These are phyloP conservation scores for Paraglomus brasilianum DNA, from an alignment of 192 early-diverging fungal species.

Conservation along the genomic window DNA sequence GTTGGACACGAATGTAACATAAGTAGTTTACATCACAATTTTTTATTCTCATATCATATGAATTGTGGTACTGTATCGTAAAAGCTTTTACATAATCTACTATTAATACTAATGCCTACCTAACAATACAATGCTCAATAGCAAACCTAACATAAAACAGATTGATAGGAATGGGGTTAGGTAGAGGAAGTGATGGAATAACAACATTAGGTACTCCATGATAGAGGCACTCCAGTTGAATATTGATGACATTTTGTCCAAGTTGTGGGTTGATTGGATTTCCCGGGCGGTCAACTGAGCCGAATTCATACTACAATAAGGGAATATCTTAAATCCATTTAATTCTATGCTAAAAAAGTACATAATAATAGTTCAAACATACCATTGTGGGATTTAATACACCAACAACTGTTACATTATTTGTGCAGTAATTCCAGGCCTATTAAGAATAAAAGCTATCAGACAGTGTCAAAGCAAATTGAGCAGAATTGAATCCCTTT, in stretches of 20 bases:
- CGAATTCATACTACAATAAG: constrained; percentile 19
- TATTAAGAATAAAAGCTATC: constrained; percentile 20
- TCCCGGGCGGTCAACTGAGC: neutral
- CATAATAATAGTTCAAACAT: constrained; percentile 13
- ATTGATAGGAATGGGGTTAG: constrained; percentile 16
- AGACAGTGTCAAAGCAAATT: neutral
- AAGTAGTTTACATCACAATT: too few relatives aligned
- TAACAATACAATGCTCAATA: constrained; percentile 22
- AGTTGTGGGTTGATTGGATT: constrained; percentile 1
- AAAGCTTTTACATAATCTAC: too few relatives aligned
- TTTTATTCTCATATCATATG: too few relatives aligned
- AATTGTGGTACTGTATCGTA: too few relatives aligned
- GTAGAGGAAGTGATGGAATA: constrained; percentile 15
- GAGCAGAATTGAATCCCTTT: neutral
- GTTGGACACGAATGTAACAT: too few relatives aligned
- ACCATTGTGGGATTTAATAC: constrained; percentile 10
- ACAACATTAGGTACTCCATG: constrained; percentile 4
- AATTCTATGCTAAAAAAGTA: constrained; percentile 3
- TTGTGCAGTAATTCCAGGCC: constrained; percentile 24
- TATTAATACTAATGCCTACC: too few relatives aligned
- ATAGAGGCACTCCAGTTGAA: constrained; percentile 16
- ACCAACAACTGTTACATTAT: constrained; percentile 14
- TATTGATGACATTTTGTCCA: neutral
- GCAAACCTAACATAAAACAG: constrained; percentile 1
- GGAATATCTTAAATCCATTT: constrained; percentile 4